Evolutionary conservation across 768 basidiomycete genomes (phyloP).

Genomic region (Tylopilus sp.): DNA sequence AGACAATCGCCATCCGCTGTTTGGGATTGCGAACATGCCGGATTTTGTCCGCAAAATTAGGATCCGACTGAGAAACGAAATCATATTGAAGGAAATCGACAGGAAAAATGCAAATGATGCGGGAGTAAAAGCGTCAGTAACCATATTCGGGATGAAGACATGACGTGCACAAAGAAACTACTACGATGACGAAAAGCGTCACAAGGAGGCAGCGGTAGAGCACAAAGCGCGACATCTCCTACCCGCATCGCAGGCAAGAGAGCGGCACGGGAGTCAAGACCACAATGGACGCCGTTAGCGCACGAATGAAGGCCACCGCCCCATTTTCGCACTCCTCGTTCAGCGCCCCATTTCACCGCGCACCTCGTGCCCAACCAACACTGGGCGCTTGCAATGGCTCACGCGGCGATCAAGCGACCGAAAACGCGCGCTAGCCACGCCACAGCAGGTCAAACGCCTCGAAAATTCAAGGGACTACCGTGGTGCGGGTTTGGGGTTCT

Average conservation of each 20-base stretch:
- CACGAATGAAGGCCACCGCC: conserved; percentile 18
- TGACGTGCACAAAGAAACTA: conserved; percentile 25
- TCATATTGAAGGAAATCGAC: conserved; percentile 21
- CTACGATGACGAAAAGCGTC: conserved; percentile 37
- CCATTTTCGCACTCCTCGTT: conserved; percentile 86
- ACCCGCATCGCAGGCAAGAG: conserved; percentile 70
- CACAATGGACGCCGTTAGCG: conserved; percentile 26
- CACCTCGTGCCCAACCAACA: conserved; percentile 83
- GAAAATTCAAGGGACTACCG: conserved; percentile 71
- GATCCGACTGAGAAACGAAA: conserved; percentile 62
- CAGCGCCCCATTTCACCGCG: conserved; percentile 97
- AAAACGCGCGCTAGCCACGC: conserved; percentile 80
- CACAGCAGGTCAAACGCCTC: conserved; percentile 81
- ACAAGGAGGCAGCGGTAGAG: conserved; percentile 58
- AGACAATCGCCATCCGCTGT: conserved; percentile 81
- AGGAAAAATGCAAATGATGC: conserved; percentile 40
- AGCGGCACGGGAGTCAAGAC: conserved; percentile 31
- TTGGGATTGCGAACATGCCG: conserved; percentile 85
- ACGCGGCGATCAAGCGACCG: conserved; percentile 94
- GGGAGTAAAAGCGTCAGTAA: conserved; percentile 60
- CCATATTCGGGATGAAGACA: conserved; percentile 32
- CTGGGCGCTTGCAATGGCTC: conserved; percentile 62
- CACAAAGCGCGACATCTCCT: conserved; percentile 39
- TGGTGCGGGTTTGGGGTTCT: conserved; percentile 93
- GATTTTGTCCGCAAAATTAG: conserved; percentile 82